These are phyloP conservation scores for Russula lepida DNA, from an alignment of 768 basidiomycete genomes.

Conservation along the genomic window DNA sequence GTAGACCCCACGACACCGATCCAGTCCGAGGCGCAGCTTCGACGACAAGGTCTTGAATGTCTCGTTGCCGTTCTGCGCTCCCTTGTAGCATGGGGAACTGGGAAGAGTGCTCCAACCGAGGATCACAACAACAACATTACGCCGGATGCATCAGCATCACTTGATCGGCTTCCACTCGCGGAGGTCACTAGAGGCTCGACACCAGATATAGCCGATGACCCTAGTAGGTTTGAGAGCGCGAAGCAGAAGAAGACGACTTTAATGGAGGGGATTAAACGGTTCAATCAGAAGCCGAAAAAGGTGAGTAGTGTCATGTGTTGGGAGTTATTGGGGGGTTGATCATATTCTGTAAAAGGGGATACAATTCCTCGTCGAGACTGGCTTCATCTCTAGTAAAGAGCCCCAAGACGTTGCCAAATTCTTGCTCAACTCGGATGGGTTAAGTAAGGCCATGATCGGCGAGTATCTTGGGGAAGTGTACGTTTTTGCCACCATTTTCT, in stretches of 20 bases:
- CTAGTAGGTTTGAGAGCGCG: constrained; percentile 85
- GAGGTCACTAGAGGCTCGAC: constrained; percentile 60
- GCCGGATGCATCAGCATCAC: constrained; percentile 50
- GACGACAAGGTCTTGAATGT: constrained; percentile 91
- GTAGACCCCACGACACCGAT: constrained; percentile 62
- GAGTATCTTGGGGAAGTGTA: constrained; percentile 98
- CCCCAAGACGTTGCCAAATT: constrained; percentile 81
- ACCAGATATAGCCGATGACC: constrained; percentile 82
- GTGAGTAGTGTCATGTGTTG: constrained; percentile 36
- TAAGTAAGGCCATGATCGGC: constrained; percentile 93
- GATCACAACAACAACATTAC: constrained; percentile 29
- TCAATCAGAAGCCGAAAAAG: constrained; percentile 97
- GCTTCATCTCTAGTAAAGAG: constrained; percentile 66
- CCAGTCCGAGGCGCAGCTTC: constrained; percentile 74
- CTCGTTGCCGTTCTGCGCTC: constrained; percentile 83
- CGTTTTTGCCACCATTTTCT: constrained; percentile 26
- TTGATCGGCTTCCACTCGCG: constrained; percentile 37
- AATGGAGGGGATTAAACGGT: constrained; percentile 92
- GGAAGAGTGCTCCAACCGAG: constrained; percentile 37
- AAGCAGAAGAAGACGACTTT: constrained; percentile 95
- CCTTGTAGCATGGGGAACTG: constrained; percentile 83
- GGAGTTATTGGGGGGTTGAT: not conserved
- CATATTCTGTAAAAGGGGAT: constrained; percentile 54
- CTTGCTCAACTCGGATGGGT: constrained; percentile 79
- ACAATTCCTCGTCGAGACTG: constrained; percentile 78